Base-by-base conservation (phyloP, 176 grass and related monocot genomes). In the Themeda triandra region DNA sequence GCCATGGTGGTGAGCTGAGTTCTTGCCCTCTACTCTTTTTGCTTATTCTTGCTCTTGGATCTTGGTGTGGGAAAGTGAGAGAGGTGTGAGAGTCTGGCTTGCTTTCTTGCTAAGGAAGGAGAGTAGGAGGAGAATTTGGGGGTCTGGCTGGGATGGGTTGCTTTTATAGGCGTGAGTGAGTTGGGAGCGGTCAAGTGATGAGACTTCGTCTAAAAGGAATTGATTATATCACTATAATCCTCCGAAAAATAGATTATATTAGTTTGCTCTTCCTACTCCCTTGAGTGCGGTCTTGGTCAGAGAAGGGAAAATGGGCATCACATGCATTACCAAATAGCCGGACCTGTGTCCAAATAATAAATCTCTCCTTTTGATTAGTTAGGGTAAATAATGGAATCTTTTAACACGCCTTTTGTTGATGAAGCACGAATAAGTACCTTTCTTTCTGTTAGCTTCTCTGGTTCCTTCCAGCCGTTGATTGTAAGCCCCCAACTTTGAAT, bases 1-100 rank as follows among this genome's bases (percentile, higher is more conserved):
- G 82, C 88, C 91, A 93, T 93, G 88, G 42, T 29, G 60, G 74
- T 54, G 14, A 70, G 63, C n/a, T n/a, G 45, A 28, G 10, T 48
- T 45, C 33, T 56, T 72, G 60, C 18, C 42, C 60, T n/a, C 27
- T 28, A 29, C 25, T 56, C 49, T 33, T 27, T 1, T 8, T 56
- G 53, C 0, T 1, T 56, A 23, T 54, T n/a, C 66, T 41, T 81
- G 19, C 8, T 41, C 39, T 41, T 71, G 7, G 71, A 49, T 41
- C 71, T 51, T 74, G 71, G 25, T 18, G 13, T 19, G 70, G 70
- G 48, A 30, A 13, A 18, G 14, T 73, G 70, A 48, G 70, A 14
- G 25, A 6, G 27, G 25, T 30, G 62, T 49, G 15, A 19, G 24
- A 48, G 41, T 25, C 41, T 46, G 67, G 2, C 13, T 63, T 25